A percentile compares a stretch with the other conserved stretches of the same genome.
Conservation (phyloP, 1,139 yeast species). For the Magnusiomyces paraingens region DNA sequence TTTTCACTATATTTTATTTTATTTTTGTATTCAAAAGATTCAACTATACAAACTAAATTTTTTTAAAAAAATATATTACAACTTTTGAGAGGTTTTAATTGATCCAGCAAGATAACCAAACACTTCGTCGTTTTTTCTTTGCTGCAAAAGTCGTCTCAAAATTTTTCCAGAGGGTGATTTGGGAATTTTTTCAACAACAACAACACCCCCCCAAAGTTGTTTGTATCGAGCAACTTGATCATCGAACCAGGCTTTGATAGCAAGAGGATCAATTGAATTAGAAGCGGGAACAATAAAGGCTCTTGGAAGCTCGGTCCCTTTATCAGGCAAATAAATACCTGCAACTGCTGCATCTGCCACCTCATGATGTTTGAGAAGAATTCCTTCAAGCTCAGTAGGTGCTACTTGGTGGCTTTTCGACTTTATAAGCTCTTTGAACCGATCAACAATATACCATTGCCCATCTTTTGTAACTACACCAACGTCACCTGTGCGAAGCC, state of each 20-base stretch:
- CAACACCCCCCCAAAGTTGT: constrained; percentile 34
- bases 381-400: constrained; percentile 67
- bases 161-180: constrained; percentile 35
- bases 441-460: constrained; percentile 53
- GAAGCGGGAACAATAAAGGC: constrained; percentile 28
- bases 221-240: constrained; percentile 32
- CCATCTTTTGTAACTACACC: constrained; percentile 49
- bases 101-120: constrained; percentile 7
- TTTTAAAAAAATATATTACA: too few relatives aligned
- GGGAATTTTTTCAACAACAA: constrained; percentile 30
- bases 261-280: constrained; percentile 17
- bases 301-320: constrained; percentile 32
- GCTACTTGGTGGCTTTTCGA: constrained; percentile 75
- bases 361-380: constrained; percentile 40
- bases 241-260: constrained; percentile 27
- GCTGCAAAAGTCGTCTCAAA: constrained; percentile 26
- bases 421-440: constrained; percentile 72
- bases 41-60: too few relatives aligned
- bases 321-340: constrained; percentile 27
- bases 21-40: too few relatives aligned
- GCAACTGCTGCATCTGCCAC: constrained; percentile 32
- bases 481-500: constrained; percentile 74
- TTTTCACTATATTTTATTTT: too few relatives aligned
- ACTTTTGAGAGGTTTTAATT: not conserved
- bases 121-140: constrained; percentile 18